phyloP scores from a whole-genome alignment of 257 asterid species.

The Leonotis leonurus region DNA sequence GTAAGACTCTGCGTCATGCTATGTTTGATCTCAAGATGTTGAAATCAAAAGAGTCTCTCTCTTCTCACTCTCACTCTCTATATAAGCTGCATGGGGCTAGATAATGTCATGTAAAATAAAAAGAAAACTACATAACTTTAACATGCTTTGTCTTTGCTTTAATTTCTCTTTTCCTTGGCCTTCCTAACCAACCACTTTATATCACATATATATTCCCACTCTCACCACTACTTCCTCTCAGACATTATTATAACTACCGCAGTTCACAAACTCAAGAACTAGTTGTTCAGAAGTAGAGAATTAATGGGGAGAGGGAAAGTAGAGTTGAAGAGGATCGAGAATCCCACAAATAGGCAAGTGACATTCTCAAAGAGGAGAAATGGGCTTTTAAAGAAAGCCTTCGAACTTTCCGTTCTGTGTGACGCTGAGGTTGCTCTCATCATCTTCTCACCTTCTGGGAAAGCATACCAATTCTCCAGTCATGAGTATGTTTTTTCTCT shows the following conservation, averaged over 20 bases:
- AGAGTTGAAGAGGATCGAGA: constrained; percentile 46
- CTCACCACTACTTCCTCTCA: no score
- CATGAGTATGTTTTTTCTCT: constrained; percentile 29
- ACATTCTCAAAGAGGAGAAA: constrained; percentile 48
- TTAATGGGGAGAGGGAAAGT: constrained; percentile 65
- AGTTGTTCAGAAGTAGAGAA: background rate
- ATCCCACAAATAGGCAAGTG: constrained; percentile 43
- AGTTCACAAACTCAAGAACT: background rate
- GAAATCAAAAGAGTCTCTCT: background rate
- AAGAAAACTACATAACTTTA: background rate
- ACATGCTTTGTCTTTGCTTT: constrained; percentile 15
- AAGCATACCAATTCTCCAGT: constrained; percentile 35
- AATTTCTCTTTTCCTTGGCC: constrained; percentile 8
- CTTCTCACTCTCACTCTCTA: background rate
- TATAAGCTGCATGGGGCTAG: constrained; percentile 17
- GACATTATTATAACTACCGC: no score
- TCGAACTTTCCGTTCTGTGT: constrained; percentile 36
- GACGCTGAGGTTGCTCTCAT: constrained; percentile 44
- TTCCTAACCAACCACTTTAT: background rate
- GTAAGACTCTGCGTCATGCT: background rate
- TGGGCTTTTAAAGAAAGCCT: constrained; percentile 45
- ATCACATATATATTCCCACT: no score
- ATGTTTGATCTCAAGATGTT: background rate
- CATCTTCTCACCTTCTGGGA: constrained; percentile 46
- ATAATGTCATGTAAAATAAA: background rate